Evolutionary conservation across 2,329 filamentous ascomycete genomes (phyloP), one percentile per base, ranked within the genome.

Genomic region (Simplicillium aogashimaense): DNA sequence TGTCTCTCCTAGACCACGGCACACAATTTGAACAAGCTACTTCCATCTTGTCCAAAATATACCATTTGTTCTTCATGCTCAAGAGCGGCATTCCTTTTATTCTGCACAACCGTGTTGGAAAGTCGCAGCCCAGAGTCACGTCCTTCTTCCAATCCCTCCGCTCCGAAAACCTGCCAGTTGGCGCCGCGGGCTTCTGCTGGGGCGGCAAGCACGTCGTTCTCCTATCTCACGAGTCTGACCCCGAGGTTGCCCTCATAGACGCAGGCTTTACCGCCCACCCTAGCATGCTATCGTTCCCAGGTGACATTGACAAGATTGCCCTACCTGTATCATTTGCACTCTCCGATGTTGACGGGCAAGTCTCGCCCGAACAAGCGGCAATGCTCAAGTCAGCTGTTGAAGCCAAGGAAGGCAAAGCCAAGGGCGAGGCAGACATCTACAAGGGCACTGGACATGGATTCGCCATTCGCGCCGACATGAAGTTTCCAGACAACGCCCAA

Each of bases 161-260:
- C 31, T 25, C 20, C 5, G 48, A 55, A 31, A 54, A 57, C 20
- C 49, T 60, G 7, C 54, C 57, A 13, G 56, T 80, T 35, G 74
- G 67, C 16, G 70, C 64, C 0, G 72, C 72, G 0, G 78, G 77
- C 1, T 81, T 77, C 58, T 81, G 75, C 61, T 81, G 76, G 76
- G 77, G 77, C 17, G 78, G 74, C 17, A 71, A 72, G 45, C 67
- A 78, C 47, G 57, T 65, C 3, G 52, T 75, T 8, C 52, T 65
- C n/a, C 64, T 80, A 3, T 60, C 65, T 10, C 61, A 65, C 13
- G 60, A 64, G 44, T 45, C 45, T 32, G 47, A 45, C 25, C 49
- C 56, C 5, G 50, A 55, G 14, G 52, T 52, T 44, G 55, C 61
- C 3, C 59, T 78, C 9, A 55, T 77, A 33, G 67, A 76, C 46